Conservation (phyloP, 2,329 filamentous ascomycete genomes). For the Hypoxylon sp. region DNA sequence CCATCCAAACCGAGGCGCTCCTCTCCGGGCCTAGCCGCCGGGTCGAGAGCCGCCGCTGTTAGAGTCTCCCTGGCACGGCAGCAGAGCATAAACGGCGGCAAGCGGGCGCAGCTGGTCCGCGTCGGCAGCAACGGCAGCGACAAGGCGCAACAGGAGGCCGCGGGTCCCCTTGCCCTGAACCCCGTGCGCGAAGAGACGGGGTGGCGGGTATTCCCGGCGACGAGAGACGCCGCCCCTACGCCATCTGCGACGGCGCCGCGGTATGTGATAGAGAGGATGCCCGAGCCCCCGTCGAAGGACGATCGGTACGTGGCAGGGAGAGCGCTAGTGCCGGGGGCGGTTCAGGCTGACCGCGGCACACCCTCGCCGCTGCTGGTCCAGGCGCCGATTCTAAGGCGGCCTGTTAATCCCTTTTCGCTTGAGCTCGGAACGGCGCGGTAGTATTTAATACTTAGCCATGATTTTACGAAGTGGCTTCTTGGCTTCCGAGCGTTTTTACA, state of each 20-base stretch:
- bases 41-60: neutral
- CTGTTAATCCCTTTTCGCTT: constrained; percentile 19
- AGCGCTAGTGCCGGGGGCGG: neutral
- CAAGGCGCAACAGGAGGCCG: neutral
- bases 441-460: neutral
- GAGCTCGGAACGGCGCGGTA: constrained; percentile 2
- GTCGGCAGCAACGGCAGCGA: constrained; percentile 23
- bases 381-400: constrained; percentile 26
- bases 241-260: neutral
- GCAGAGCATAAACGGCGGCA: constrained; percentile 19
- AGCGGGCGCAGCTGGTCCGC: constrained; percentile 27
- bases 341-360: neutral
- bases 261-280: neutral
- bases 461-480: neutral
- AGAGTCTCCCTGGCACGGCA: constrained; percentile 24
- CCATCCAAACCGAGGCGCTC: neutral
- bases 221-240: neutral
- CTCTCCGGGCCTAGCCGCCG: neutral
- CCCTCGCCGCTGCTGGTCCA: constrained; percentile 22
- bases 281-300: neutral
- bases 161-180: constrained; percentile 6
- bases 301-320: neutral
- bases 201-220: neutral
- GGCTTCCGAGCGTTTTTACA: neutral
- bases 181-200: constrained; percentile 4